phyloP scores from a whole-genome alignment of 305 asterid species.

The Fraxinus baroniana region DNA sequence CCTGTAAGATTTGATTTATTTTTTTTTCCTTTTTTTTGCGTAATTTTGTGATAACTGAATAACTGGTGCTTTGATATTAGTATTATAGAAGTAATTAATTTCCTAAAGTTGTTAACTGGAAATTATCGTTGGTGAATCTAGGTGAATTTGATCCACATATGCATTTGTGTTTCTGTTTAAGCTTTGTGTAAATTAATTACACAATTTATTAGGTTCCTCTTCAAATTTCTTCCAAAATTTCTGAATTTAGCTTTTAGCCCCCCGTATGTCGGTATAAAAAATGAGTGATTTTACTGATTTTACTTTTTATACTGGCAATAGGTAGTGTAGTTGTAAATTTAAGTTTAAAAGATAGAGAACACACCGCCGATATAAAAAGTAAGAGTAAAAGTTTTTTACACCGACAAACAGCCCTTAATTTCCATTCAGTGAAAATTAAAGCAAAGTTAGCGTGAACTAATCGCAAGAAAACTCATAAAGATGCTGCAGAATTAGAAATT shows the following conservation, averaged over 20 bases:
- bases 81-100: not conserved
- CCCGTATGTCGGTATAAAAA: too few relatives aligned
- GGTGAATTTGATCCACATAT: not conserved
- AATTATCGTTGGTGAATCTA: not conserved
- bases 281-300: too few relatives aligned
- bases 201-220: not conserved
- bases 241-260: not conserved
- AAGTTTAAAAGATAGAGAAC: too few relatives aligned
- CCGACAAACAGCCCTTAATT: too few relatives aligned
- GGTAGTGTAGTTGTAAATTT: too few relatives aligned
- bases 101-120: not conserved
- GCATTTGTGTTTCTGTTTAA: not conserved
- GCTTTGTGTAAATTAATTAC: not conserved
- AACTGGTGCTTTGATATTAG: not conserved
- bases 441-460: not conserved
- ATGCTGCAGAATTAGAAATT: not conserved
- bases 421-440: not conserved
- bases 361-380: too few relatives aligned
- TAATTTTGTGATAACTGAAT: not conserved
- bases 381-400: too few relatives aligned
- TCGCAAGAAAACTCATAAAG: not conserved
- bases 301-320: too few relatives aligned
- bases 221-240: not conserved
- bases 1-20: slow-evolving; percentile 1
- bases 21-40: not conserved